Evolutionary conservation across 2,329 filamentous ascomycete species (phyloP).

Genomic region (Epichloe gansuensis): DNA sequence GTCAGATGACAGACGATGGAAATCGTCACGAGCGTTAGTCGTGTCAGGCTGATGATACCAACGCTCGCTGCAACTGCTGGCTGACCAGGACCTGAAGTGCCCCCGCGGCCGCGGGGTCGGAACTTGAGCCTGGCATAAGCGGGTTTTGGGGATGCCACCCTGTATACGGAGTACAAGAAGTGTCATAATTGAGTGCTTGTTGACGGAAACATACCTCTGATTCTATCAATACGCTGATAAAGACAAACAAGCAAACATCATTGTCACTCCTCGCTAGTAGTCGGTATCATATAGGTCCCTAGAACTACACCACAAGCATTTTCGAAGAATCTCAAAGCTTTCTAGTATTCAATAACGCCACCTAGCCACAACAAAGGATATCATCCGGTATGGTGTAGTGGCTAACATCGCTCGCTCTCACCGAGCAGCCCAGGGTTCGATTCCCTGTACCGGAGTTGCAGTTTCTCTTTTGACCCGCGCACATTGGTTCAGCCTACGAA

Average conservation of each 20-base stretch:
- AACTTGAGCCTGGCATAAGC: neutral
- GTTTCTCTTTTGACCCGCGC: fast-evolving
- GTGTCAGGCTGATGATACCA: constrained; percentile 9
- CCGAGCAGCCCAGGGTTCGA: constrained; percentile 19
- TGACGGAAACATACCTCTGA: too few relatives aligned
- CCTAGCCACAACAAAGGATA: fast-evolving
- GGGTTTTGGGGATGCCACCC: too few relatives aligned
- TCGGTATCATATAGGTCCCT: too few relatives aligned
- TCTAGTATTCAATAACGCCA: fast-evolving
- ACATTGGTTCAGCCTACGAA: too few relatives aligned
- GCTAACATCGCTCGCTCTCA: constrained; percentile 24
- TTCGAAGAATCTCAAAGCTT: too few relatives aligned
- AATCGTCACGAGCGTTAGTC: constrained; percentile 11
- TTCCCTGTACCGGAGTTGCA: constrained; percentile 15
- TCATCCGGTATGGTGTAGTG: constrained; percentile 24
- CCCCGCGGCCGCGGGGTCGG: constrained; percentile 11
- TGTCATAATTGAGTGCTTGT: too few relatives aligned
- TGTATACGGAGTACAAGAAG: too few relatives aligned
- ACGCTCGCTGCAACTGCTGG: constrained; percentile 1
- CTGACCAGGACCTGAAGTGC: constrained; percentile 5
- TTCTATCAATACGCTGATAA: too few relatives aligned
- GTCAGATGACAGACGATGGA: constrained; percentile 13
- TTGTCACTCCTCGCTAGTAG: too few relatives aligned
- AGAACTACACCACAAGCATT: too few relatives aligned
- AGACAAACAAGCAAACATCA: too few relatives aligned